phyloP scores from a whole-genome alignment of 352 stramenopile genomes.

The Pythium phragmiticola region DNA sequence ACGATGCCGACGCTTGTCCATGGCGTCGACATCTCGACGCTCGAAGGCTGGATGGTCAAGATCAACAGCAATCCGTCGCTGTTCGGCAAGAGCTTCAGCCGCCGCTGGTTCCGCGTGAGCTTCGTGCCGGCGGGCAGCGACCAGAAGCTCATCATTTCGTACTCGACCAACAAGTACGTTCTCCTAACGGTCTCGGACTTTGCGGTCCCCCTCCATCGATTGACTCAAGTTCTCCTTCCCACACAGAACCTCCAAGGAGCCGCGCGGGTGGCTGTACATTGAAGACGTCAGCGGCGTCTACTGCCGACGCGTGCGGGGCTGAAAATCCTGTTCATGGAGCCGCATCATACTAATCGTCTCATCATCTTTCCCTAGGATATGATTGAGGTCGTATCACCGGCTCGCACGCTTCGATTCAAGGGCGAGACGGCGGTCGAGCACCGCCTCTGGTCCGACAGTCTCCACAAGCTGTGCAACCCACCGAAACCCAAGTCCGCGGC shows the following conservation, averaged over 20 bases:
- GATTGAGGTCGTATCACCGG: conserved; percentile 80
- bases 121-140: conserved; percentile 46
- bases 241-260: conserved; percentile 67
- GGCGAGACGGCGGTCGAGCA: conserved; percentile 80
- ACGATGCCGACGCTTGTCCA: conserved; percentile 45
- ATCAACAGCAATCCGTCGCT: conserved; percentile 84
- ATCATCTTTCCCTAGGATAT: conserved; percentile 43
- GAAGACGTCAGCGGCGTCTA: conserved; percentile 76
- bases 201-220: not conserved
- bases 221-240: not conserved
- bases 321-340: not conserved
- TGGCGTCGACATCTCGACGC: conserved; percentile 77
- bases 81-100: conserved; percentile 75
- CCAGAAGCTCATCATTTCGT: conserved; percentile 74
- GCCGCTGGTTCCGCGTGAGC: conserved; percentile 76
- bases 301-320: conserved; percentile 50
- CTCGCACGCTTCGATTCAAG: conserved; percentile 71
- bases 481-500: conserved; percentile 8
- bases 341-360: not conserved
- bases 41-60: conserved; percentile 86
- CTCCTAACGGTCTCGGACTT: not conserved
- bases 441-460: conserved; percentile 76
- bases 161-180: conserved; percentile 77
- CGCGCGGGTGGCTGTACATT: conserved; percentile 75
- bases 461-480: conserved; percentile 70